phyloP scores from a whole-genome alignment of 2,329 filamentous ascomycete species.

The Aureobasidium sp. region DNA sequence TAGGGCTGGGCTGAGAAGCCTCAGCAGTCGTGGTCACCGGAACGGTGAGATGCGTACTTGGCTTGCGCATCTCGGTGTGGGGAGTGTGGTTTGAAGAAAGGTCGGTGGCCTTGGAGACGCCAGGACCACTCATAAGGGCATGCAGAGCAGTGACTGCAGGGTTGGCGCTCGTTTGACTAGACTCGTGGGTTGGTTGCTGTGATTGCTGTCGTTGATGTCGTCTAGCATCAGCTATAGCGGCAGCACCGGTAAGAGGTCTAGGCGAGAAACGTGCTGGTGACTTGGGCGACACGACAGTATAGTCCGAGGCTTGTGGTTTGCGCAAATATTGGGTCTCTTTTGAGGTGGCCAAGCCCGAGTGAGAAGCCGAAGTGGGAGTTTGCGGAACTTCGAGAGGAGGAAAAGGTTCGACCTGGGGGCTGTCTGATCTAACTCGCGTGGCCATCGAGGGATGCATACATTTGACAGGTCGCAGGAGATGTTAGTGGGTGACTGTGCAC shows the following conservation, averaged over 20 bases:
- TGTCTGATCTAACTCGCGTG: conserved; percentile 37
- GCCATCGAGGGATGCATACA: conserved; percentile 32
- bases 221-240: conserved; percentile 43
- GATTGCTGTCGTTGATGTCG: conserved; percentile 36
- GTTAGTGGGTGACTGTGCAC: conserved; percentile 12
- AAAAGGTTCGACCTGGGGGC: conserved; percentile 37
- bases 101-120: conserved; percentile 39
- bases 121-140: conserved; percentile 36
- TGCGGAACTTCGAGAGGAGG: conserved; percentile 32
- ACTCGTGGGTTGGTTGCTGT: conserved; percentile 26
- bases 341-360: conserved; percentile 21
- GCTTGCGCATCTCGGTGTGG: conserved; percentile 43
- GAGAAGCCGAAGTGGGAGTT: conserved; percentile 31
- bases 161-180: conserved; percentile 43
- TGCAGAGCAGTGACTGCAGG: conserved; percentile 39
- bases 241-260: conserved; percentile 40
- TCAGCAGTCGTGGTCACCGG: conserved; percentile 39
- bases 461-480: conserved; percentile 17
- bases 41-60: conserved; percentile 44
- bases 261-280: conserved; percentile 36
- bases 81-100: conserved; percentile 36
- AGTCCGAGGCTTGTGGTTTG: conserved; percentile 22
- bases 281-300: conserved; percentile 20
- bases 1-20: conserved; percentile 45
- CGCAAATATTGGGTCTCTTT: conserved; percentile 23